These are phyloP conservation scores for Kluyveromyces wickerhamii DNA, from an alignment of 805 yeast genomes.

Conservation along the genomic window DNA sequence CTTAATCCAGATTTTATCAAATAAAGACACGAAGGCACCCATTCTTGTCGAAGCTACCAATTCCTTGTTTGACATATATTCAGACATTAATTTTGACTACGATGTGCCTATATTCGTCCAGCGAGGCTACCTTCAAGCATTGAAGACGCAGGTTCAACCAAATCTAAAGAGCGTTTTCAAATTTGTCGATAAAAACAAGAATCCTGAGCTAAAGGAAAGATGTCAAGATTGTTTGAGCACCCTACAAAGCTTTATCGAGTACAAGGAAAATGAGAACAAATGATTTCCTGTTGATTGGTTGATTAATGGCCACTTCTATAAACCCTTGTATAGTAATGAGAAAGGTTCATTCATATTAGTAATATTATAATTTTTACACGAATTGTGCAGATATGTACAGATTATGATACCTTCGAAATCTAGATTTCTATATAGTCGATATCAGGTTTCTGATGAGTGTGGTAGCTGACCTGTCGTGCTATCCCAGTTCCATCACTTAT, in stretches of 20 bases:
- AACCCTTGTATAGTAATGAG: neutral
- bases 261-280: conserved; percentile 47
- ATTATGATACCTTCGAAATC: too few relatives aligned
- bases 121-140: conserved; percentile 36
- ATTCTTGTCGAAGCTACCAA: conserved; percentile 55
- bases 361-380: neutral
- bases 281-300: too few relatives aligned
- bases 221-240: conserved; percentile 64
- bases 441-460: too few relatives aligned
- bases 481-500: too few relatives aligned
- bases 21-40: conserved; percentile 26
- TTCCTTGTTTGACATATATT: conserved; percentile 67
- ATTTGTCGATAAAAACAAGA: conserved; percentile 57
- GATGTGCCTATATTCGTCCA: conserved; percentile 61
- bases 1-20: conserved; percentile 29
- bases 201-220: conserved; percentile 46
- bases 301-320: too few relatives aligned
- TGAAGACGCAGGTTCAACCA: conserved; percentile 36
- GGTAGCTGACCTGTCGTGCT: too few relatives aligned
- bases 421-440: too few relatives aligned
- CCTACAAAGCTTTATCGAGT: conserved; percentile 66
- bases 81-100: conserved; percentile 60
- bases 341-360: neutral
- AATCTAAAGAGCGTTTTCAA: conserved; percentile 48
- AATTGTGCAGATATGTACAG: too few relatives aligned